Conservation (phyloP, 208 protist species). For the Trypanosoma platydactyli region DNA sequence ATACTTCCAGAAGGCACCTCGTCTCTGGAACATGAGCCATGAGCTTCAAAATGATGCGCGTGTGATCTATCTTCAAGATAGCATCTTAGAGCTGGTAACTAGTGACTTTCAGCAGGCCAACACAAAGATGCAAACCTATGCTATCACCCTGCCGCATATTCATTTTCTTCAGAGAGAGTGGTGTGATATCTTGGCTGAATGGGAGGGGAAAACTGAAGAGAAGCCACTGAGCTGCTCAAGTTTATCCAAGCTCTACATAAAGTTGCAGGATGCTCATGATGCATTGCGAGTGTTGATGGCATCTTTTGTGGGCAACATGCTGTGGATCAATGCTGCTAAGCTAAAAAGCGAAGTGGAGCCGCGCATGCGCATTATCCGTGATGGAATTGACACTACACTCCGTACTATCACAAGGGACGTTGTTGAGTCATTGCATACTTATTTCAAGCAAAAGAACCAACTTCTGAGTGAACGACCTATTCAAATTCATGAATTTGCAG, state of each 20-base stretch:
- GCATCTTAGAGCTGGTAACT: constrained; percentile 62
- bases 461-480: constrained; percentile 76
- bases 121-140: constrained; percentile 76
- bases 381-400: constrained; percentile 75
- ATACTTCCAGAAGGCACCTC: constrained; percentile 75
- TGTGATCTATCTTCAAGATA: constrained; percentile 54
- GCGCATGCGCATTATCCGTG: constrained; percentile 72
- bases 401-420: constrained; percentile 55
- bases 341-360: constrained; percentile 90
- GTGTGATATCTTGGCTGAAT: constrained; percentile 69
- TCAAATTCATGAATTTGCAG: constrained; percentile 76
- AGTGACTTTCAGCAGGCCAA: constrained; percentile 84
- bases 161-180: constrained; percentile 88
- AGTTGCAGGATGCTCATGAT: constrained; percentile 82
- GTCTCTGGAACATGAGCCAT: constrained; percentile 71
- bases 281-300: constrained; percentile 85
- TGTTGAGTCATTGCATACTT: constrained; percentile 72
- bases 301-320: constrained; percentile 81
- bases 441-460: constrained; percentile 89
- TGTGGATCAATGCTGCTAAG: constrained; percentile 91
- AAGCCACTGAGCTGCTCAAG: constrained; percentile 47
- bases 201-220: constrained; percentile 67
- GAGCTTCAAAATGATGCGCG: constrained; percentile 71
- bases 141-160: constrained; percentile 78
- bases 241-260: constrained; percentile 72